Evolutionary conservation across 768 basidiomycete genomes (phyloP).

Genomic region (Sarcomyxa edulis): DNA sequence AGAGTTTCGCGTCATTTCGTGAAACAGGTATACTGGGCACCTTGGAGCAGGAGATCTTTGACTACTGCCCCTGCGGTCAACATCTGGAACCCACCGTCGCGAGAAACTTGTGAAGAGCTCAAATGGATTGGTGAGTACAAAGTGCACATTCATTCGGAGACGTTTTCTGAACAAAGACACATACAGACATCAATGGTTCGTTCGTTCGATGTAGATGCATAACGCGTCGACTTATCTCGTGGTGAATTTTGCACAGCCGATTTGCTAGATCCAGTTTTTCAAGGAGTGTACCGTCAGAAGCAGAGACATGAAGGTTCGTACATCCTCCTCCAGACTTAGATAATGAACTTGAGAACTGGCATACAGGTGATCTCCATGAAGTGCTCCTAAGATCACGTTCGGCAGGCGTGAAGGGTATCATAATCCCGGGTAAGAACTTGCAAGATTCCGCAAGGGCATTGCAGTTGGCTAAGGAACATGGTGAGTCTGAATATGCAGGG

Average conservation of each 20-base stretch:
- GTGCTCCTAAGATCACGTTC: slow-evolving; percentile 50
- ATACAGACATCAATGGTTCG: no score
- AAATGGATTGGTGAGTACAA: no score
- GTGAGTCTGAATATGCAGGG: slow-evolving; percentile 28
- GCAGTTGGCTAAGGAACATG: slow-evolving; percentile 50
- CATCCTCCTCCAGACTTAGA: neutral
- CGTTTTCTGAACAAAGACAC: no score
- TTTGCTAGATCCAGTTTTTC: slow-evolving; percentile 54
- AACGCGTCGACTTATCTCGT: no score
- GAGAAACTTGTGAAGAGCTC: no score
- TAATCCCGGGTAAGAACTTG: slow-evolving; percentile 74
- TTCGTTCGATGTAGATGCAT: no score
- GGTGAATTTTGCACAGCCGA: slow-evolving; percentile 3
- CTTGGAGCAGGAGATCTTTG: no score
- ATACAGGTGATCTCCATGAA: slow-evolving; percentile 55
- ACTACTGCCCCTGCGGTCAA: no score
- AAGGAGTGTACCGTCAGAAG: slow-evolving; percentile 43
- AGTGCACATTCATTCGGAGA: no score
- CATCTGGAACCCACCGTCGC: no score
- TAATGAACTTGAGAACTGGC: neutral
- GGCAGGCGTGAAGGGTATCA: slow-evolving; percentile 64
- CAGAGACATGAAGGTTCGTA: slow-evolving; percentile 43
- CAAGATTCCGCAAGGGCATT: slow-evolving; percentile 57
- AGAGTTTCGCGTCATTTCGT: no score
- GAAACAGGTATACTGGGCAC: no score